Conservation (phyloP, 164 flowering plant genomes). For the Magnolia kwangsiensis region DNA sequence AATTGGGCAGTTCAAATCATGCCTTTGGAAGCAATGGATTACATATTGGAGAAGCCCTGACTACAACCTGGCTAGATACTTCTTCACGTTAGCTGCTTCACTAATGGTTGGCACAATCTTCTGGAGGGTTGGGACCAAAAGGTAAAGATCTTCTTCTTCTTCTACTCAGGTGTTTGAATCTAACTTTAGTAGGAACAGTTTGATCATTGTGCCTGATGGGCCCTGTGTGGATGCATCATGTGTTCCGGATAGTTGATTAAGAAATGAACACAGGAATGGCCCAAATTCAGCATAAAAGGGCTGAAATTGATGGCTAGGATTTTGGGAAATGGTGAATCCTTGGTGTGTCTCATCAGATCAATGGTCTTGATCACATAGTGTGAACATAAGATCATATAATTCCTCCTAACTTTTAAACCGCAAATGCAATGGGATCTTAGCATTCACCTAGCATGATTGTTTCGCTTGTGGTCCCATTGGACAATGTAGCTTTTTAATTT, state of each 20-base stretch:
- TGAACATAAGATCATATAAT: too few relatives aligned
- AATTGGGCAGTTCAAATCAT: constrained; percentile 83
- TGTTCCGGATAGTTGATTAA: not conserved
- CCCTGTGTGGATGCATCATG: not conserved
- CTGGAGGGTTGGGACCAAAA: constrained; percentile 72
- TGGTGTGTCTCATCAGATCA: too few relatives aligned
- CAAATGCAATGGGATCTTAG: not conserved
- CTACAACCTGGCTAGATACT: constrained; percentile 73
- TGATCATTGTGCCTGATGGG: not conserved
- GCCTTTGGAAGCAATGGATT: constrained; percentile 93
- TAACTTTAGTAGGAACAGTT: not conserved
- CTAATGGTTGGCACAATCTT: constrained; percentile 78
- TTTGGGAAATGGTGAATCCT: too few relatives aligned
- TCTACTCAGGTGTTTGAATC: not conserved
- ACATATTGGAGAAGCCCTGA: constrained; percentile 99
- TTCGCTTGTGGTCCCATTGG: too few relatives aligned
- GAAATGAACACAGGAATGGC: not conserved
- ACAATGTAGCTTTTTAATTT: too few relatives aligned
- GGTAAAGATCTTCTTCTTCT: constrained; percentile 25
- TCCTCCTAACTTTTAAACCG: not conserved
- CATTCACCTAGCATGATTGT: not conserved
- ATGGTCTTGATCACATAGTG: too few relatives aligned
- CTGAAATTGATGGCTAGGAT: not conserved
- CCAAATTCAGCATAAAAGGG: not conserved
- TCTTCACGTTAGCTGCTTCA: constrained; percentile 65